Evolutionary conservation across 129 eudicot species (phyloP), one percentile per base, ranked within the genome.

Genomic region (Chrysanthemum seticuspe): DNA sequence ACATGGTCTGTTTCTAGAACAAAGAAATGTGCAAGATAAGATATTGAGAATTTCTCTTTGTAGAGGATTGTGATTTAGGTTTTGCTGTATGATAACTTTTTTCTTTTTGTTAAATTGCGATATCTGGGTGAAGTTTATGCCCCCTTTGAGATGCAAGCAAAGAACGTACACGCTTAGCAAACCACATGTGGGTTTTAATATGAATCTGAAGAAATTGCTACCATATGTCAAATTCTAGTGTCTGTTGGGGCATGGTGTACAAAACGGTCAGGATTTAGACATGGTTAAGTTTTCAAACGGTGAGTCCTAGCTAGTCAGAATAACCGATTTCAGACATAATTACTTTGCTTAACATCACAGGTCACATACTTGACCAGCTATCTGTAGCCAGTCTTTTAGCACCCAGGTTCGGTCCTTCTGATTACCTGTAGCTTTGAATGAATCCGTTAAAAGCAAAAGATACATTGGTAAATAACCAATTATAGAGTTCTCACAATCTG

Each of bases 91-190:
- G 21, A 27, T 31, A 27, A 0, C 2, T 2, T 0, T 4, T 34
- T 4, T 4, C 0, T 34, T 4, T 31, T 4, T 34, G 7, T 68
- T 62, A 29, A 68, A n/a, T 9, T 13, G 13, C 13, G 64, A 58
- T 58, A 58, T 0, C 0, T 1, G 36, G 64, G 64, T 58, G 31
- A 9, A n/a, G 10, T 58, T 51, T 51, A 52, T 68, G 40, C 11
- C 66, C 5, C 60, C 47, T 68, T 68, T 50, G 61, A 21, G 73
- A 23, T 51, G 49, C 73, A 52, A 23, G 25, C 25, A 23, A 23
- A 23, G 25, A 23, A 23, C 1, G 1, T n/a, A 40, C 45, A 6
- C 40, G 5, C 40, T 34, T 34, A 34, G 40, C 40, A 34, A 34
- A 34, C 40, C 40, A 23, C 25, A 23, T 23, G 25, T 23, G 40